Evolutionary conservation across 2,329 filamentous ascomycete genomes (phyloP).

Genomic region (Sporothrix brasiliensis): DNA sequence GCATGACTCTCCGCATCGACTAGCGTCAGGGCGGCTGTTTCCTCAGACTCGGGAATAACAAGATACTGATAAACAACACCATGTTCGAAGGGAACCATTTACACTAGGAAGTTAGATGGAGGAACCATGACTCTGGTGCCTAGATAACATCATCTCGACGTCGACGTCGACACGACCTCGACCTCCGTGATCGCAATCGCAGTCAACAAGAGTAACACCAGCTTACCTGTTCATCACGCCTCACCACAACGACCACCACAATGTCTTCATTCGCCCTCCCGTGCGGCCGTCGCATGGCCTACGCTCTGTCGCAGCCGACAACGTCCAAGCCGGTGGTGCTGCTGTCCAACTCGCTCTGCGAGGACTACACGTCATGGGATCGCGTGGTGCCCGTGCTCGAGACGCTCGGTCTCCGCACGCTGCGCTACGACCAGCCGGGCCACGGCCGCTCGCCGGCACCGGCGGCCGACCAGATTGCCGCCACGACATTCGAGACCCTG

Average conservation of each 20-base stretch:
- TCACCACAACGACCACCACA: neutral
- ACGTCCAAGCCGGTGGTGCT: constrained; percentile 43
- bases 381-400: constrained; percentile 44
- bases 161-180: too few relatives aligned
- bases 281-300: constrained; percentile 34
- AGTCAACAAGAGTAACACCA: neutral
- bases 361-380: constrained; percentile 47
- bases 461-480: constrained; percentile 37
- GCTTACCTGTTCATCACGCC: neutral
- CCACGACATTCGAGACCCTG: constrained; percentile 44
- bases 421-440: constrained; percentile 51
- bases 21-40: neutral
- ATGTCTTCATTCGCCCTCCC: constrained; percentile 33
- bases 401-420: constrained; percentile 45
- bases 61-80: neutral
- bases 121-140: neutral
- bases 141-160: neutral
- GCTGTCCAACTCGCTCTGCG: constrained; percentile 47
- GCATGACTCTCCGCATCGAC: neutral
- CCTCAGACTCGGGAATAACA: constrained; percentile 14
- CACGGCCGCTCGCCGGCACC: constrained; percentile 48
- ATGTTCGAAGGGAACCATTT: too few relatives aligned
- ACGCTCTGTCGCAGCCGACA: constrained; percentile 40
- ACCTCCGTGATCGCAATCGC: neutral
- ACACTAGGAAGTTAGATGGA: neutral